Evolutionary conservation across 495 filamentous ascomycete genomes (phyloP), one percentile per base, ranked within the genome.

Genomic region (Hypoxylon crocopeplum): DNA sequence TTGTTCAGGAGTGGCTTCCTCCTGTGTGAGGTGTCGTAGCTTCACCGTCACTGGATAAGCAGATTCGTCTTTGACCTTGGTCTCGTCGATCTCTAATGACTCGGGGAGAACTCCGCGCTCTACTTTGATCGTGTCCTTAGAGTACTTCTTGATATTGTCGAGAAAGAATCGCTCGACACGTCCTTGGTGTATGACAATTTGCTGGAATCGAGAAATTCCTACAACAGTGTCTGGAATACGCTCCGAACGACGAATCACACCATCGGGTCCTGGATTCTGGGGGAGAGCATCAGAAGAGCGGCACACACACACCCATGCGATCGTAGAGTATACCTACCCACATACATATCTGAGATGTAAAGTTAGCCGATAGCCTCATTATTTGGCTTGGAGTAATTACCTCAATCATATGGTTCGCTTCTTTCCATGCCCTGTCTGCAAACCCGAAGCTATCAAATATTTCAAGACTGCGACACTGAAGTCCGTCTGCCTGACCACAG

Each of bases 371-470:
- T 36, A 29, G 24, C 5, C 17, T 7, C 3, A 15, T 40, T 48
- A 19, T 3, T 38, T 25, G 8, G 5, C 10, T 10, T 49, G 15
- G 13, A 11, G 7, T 10, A 21, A 5, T 39, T 59, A 69, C 70
- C 71, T 66, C 62, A 7, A 76, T 62, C 72, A 83, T 78, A 50
- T 83, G 77, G 64, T 84, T 80, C 7, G 77, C 75, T 56, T 89
- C 87, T 33, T 85, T 82, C 74, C 78, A 81, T 5, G 79, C 80
- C 12, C 81, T 76, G 49, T 88, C 81, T 2, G 73, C 81, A 48
- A 90, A 82, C 2, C 84, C 86, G 50, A 90, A 80, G 52, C 82
- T 84, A 49, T 90, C 87, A 30, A 90, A 84, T 19, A 88, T 81
- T 67, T 89, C 86, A 7, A 87, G 65, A 11, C 77, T 87, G 15